A percentile compares a stretch with the other conserved stretches of the same genome.
phyloP scores from a whole-genome alignment of 768 basidiomycete genomes.

The Boletus fagicola region DNA sequence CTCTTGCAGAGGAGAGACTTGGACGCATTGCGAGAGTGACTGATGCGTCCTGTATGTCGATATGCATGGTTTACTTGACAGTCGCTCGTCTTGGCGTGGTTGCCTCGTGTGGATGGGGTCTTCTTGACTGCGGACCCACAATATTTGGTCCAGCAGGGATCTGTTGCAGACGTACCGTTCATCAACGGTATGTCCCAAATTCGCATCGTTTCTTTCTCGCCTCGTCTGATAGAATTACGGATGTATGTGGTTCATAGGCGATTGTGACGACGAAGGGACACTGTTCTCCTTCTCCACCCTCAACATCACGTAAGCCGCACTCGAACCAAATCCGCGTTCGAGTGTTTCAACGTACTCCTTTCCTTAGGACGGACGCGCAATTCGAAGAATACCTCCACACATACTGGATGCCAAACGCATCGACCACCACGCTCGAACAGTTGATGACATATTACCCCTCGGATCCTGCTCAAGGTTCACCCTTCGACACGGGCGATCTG shows the following conservation, averaged over 20 bases:
- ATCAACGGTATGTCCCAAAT: conserved; percentile 5
- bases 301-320: conserved; percentile 45
- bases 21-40: not conserved
- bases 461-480: conserved; percentile 46
- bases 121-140: conserved; percentile 37
- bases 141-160: conserved; percentile 34
- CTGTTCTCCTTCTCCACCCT: conserved; percentile 45
- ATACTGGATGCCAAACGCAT: conserved; percentile 29
- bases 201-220: not conserved
- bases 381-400: conserved; percentile 33
- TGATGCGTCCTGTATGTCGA: not conserved
- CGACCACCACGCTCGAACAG: conserved; percentile 21
- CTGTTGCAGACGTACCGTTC: conserved; percentile 26
- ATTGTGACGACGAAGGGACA: conserved; percentile 44
- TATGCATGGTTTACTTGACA: not conserved
- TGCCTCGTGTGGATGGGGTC: conserved; percentile 39
- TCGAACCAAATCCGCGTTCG: not conserved
- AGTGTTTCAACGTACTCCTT: not conserved
- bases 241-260: conserved; percentile 21
- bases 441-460: conserved; percentile 38
- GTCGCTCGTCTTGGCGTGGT: conserved; percentile 35
- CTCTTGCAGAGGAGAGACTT: not conserved
- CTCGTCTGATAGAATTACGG: not conserved
- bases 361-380: conserved; percentile 23
- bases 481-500: conserved; percentile 45